These are phyloP conservation scores for Hyaloscypha variabilis DNA, from an alignment of 495 filamentous ascomycete species.

Conservation along the genomic window DNA sequence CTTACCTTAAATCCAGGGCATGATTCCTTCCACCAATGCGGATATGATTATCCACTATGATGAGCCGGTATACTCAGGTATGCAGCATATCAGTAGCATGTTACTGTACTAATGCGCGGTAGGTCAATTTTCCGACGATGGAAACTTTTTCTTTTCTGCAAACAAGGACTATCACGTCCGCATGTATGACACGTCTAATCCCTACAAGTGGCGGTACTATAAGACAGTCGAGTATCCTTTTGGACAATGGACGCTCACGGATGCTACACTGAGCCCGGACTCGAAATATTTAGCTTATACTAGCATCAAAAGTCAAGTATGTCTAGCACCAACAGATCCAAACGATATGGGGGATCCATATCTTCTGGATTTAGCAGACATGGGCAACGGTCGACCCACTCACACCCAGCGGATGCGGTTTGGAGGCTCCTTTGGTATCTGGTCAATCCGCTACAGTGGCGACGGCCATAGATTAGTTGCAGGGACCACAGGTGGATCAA, in stretches of 20 bases:
- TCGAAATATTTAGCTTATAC: slow-evolving; percentile 89
- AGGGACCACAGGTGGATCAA: slow-evolving; percentile 75
- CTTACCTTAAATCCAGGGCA: slow-evolving; percentile 37
- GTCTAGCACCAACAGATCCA: slow-evolving; percentile 84
- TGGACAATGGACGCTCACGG: slow-evolving; percentile 94
- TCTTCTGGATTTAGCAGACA: slow-evolving; percentile 70
- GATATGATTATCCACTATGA: slow-evolving; percentile 82
- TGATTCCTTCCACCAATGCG: slow-evolving; percentile 72
- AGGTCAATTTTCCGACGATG: slow-evolving; percentile 94
- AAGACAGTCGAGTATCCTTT: slow-evolving; percentile 86
- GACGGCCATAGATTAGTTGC: slow-evolving; percentile 92
- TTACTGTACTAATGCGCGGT: slow-evolving; percentile 43
- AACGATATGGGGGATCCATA: slow-evolving; percentile 76
- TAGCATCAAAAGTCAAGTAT: slow-evolving; percentile 72
- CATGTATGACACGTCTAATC: slow-evolving; percentile 97
- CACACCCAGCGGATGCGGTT: slow-evolving; percentile 29
- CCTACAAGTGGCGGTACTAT: slow-evolving; percentile 94
- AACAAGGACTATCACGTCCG: slow-evolving; percentile 91
- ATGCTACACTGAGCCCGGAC: slow-evolving; percentile 89
- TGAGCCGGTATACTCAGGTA: slow-evolving; percentile 4
- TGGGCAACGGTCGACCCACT: slow-evolving; percentile 42
- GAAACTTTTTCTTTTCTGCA: slow-evolving; percentile 97
- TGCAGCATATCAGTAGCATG: slow-evolving; percentile 59
- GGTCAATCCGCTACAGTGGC: slow-evolving; percentile 90
- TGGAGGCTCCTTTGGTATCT: slow-evolving; percentile 61